Evolutionary conservation across 345 rosid species (phyloP), one percentile per base, ranked within the genome.

Genomic region (Cardamine resedifolia): DNA sequence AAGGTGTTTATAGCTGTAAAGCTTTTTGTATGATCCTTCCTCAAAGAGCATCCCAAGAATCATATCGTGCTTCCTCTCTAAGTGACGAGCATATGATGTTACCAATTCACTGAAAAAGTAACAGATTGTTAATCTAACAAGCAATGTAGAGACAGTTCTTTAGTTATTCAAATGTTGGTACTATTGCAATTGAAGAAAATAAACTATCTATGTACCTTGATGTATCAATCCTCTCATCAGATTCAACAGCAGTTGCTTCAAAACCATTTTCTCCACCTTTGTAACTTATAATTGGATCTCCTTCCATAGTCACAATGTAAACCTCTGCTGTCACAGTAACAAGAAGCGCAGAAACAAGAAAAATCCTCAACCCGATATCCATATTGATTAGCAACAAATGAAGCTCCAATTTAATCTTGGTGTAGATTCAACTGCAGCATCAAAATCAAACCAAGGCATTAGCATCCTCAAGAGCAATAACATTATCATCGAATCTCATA

Each of bases 1-100:
- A 71, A 96, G 91, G 72, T 96, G 99, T 59, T 87, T 82, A 81
- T 96, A 96, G 83, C 99, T 96, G 86, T 96, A 96, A 72, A 96
- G 82, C 72, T 96, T 96, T 80, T 83, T 81, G 79, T 90, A 96
- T 59, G 84, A 85, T 64, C 94, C 98, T 60, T 52, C 82, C 53
- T 87, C 85, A 79, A 92, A 96, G 66, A 92, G 82, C 84, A 83
- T 70, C n/a, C 85, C 96, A 55, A 96, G 96, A 71, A 96, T 92
- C 86, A 83, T 84, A 74, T 96, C 96, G 79, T 96, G 99, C 80
- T 85, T 92, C 80, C 81, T 81, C 82, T 88, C 99, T 51, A 96
- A 95, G 83, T 96, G 97, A 56, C 74, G 79, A 19, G 87, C 97
- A 86, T 96, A 96, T 26, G 86, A 82, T 64, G 83, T 82, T 69